Base-by-base conservation (phyloP, 371 early-diverging fungal species). In the Lichtheimia ornata region DNA sequence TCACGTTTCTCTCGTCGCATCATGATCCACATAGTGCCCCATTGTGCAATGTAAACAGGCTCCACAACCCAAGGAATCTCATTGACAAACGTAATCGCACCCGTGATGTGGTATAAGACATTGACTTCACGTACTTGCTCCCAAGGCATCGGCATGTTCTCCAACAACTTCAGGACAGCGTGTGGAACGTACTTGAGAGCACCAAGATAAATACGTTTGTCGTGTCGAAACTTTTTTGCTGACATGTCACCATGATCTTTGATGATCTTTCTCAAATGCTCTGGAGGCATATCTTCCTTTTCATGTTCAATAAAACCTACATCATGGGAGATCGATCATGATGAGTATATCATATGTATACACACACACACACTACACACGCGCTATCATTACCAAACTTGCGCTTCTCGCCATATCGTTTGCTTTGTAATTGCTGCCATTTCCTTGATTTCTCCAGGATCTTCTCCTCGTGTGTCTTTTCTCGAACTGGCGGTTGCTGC, bases 131-230 rank as follows among this genome's bases (percentile, higher is more conserved):
- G 89, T 6, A 86, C 91, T 70, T 95, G 94, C 77, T 99, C 99
- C 99, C 99, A 99, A 12, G 99, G 99, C 99, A 99, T 98, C 9
- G 99, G 99, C 94, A 99, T 98, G 71, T 96, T 97, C 72, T 97
- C 97, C 65, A 99, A 66, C 42, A 99, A 85, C 76, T 98, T 98
- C 35, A 98, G 70, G 13, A 99, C 94, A 4, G 99, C 97, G 64
- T 97, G 97, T n/a, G 99, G 99, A 14, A 98, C 88, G 77, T 97
- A 98, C 73, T 98, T 98, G 27, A 99, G 85, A 6, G 99, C 98
- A 57, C 97, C 98, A 40, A 98, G 85, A 66, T 97, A 98, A 54
- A 97, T 92, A 56, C 97, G 93, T 72, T 97, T 97, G 81, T 97
- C 98, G 62, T 96, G 93, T 53, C 95, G 77, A 70, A 91, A 99